Conservation (phyloP, 352 stramenopile species). For the Phytopythium sindhum region DNA sequence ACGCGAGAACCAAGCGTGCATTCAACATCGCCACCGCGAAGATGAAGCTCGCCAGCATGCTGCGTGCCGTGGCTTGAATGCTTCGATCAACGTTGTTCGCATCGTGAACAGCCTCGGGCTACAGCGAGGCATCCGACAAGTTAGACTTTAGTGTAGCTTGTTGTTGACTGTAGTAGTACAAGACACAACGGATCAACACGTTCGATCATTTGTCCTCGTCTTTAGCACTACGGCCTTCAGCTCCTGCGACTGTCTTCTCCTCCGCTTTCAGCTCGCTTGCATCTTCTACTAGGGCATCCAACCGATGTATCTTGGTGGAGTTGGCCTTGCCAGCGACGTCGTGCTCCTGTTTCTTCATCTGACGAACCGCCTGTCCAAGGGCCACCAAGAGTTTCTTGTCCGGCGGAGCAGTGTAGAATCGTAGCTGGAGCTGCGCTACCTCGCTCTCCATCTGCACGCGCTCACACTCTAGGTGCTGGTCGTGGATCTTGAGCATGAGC, state of each 20-base stretch:
- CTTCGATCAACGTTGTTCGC: no score
- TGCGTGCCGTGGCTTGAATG: no score
- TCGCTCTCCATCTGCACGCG: slow-evolving; percentile 38
- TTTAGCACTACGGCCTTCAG: not conserved
- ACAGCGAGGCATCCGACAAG: no score
- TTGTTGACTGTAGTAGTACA: no score
- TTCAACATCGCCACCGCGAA: no score
- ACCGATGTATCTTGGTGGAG: not conserved
- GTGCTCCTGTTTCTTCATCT: slow-evolving; percentile 30
- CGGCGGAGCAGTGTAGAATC: slow-evolving; percentile 39
- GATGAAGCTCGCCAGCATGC: no score
- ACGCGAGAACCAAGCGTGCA: no score
- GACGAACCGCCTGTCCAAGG: slow-evolving; percentile 45
- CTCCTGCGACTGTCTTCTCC: not conserved
- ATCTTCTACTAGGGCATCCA: no score
- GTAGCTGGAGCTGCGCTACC: slow-evolving; percentile 48
- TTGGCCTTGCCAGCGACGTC: not conserved
- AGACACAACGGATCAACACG: no score
- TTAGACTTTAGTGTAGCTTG: no score
- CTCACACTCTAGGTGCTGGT: slow-evolving; percentile 23
- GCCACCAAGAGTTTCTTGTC: slow-evolving; percentile 50
- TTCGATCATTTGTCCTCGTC: not conserved
- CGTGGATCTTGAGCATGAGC: slow-evolving; percentile 17
- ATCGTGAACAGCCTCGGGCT: no score
- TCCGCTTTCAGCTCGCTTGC: not conserved